These are phyloP conservation scores for Lathyrus aphaca DNA, from an alignment of 306 rosid genomes.

Conservation along the genomic window DNA sequence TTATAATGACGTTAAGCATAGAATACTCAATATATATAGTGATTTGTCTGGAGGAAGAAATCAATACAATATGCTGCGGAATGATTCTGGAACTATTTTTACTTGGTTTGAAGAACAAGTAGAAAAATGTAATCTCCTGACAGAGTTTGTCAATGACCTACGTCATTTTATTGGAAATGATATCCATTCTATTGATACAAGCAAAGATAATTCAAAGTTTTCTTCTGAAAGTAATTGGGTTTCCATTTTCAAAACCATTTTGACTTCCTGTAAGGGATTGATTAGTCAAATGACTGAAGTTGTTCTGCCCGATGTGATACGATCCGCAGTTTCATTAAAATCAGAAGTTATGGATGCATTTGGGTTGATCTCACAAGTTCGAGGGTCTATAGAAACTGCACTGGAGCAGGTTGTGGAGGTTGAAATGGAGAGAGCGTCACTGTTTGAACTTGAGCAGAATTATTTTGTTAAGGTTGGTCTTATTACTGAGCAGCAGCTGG, in stretches of 20 bases:
- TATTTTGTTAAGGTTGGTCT: constrained; percentile 84
- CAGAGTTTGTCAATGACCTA: constrained; percentile 70
- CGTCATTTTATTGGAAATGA: constrained; percentile 57
- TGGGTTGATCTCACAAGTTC: constrained; percentile 86
- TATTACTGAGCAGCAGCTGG: constrained; percentile 88
- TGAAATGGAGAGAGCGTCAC: constrained; percentile 75
- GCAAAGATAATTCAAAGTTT: constrained; percentile 46
- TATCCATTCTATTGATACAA: constrained; percentile 45
- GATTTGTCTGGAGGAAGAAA: constrained; percentile 52
- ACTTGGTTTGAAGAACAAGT: constrained; percentile 78
- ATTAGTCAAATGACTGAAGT: constrained; percentile 77
- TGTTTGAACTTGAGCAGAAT: constrained; percentile 81
- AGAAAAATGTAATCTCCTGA: constrained; percentile 80
- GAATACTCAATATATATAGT: constrained; percentile 51
- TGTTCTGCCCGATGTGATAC: constrained; percentile 79
- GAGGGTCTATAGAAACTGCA: constrained; percentile 82
- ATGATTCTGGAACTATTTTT: constrained; percentile 64
- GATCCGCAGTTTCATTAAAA: constrained; percentile 73
- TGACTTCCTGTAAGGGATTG: constrained; percentile 68
- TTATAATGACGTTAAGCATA: constrained; percentile 62
- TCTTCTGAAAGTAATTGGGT: constrained; percentile 74
- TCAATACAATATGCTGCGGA: constrained; percentile 46
- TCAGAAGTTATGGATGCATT: constrained; percentile 95
- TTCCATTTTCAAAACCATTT: constrained; percentile 65
- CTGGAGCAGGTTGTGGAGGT: constrained; percentile 85